Evolutionary conservation across 306 rosid species (phyloP).

Genomic region (Castanea sativa): DNA sequence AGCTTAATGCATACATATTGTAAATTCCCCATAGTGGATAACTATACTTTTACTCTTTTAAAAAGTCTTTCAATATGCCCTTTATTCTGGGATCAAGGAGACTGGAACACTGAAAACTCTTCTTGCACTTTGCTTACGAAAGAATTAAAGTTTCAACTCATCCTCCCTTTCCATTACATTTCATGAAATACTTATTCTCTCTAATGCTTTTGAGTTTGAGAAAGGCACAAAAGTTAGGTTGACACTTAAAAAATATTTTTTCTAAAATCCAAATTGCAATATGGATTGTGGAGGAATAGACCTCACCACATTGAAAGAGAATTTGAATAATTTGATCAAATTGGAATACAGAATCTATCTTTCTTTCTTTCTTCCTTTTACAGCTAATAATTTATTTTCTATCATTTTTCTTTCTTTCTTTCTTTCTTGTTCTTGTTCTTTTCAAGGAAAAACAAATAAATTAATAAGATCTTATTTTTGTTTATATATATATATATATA

Average conservation of each 20-base stretch:
- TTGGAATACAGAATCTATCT: slow-evolving; percentile 57
- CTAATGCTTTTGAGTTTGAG: slow-evolving; percentile 38
- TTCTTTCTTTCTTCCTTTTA: slow-evolving; percentile 31
- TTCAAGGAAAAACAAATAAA: not conserved
- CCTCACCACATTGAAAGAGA: slow-evolving; percentile 49
- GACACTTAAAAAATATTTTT: slow-evolving; percentile 20
- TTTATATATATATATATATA: no score
- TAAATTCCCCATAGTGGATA: no score
- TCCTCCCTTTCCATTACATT: not conserved
- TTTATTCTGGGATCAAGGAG: not conserved
- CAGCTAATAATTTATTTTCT: slow-evolving; percentile 39
- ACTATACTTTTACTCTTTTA: no score
- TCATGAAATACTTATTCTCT: slow-evolving; percentile 27
- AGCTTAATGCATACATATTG: no score
- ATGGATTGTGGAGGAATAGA: slow-evolving; percentile 33
- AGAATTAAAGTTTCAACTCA: slow-evolving; percentile 8
- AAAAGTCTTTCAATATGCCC: no score
- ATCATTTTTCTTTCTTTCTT: not conserved
- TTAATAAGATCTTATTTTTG: not conserved
- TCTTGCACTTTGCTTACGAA: not conserved
- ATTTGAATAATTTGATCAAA: slow-evolving; percentile 64
- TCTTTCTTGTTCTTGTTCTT: not conserved
- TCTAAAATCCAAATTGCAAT: slow-evolving; percentile 33
- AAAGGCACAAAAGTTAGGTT: slow-evolving; percentile 42
- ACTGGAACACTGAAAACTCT: not conserved